A percentile compares a stretch with the other conserved stretches of the same genome.
phyloP scores from a whole-genome alignment of 129 eudicot species.

The Rutidosis leptorrhynchoides region DNA sequence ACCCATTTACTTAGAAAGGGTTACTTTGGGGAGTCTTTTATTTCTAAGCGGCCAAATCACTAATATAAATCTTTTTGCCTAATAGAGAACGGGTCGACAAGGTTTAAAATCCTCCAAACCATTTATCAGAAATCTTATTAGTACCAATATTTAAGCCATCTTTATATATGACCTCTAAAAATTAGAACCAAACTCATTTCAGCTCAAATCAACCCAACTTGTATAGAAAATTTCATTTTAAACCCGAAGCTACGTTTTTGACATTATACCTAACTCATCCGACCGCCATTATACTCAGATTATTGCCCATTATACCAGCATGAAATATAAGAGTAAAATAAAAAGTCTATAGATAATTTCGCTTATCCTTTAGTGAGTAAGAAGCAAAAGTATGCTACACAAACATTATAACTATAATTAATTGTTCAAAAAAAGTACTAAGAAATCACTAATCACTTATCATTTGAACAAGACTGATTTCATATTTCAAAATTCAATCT shows the following conservation, averaged over 20 bases:
- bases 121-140: not conserved
- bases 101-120: not conserved
- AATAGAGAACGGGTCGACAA: not conserved
- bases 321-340: not conserved
- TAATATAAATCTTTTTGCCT: not conserved
- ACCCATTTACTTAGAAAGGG: not conserved
- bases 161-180: not conserved
- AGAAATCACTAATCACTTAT: not conserved
- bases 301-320: not conserved
- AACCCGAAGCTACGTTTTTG: not conserved
- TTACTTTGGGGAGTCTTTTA: not conserved
- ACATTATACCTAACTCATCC: not conserved
- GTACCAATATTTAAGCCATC: not conserved
- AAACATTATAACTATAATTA: not conserved
- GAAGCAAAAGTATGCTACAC: slow-evolving; percentile 4
- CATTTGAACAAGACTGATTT: not conserved
- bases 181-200: not conserved
- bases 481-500: not conserved
- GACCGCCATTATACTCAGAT: not conserved
- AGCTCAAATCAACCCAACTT: not conserved
- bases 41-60: not conserved
- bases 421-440: not conserved
- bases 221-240: not conserved
- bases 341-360: not conserved
- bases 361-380: not conserved